A percentile compares a stretch with the other conserved stretches of the same genome.
Conservation (phyloP, 768 basidiomycete genomes). For the Collybia mongolica region DNA sequence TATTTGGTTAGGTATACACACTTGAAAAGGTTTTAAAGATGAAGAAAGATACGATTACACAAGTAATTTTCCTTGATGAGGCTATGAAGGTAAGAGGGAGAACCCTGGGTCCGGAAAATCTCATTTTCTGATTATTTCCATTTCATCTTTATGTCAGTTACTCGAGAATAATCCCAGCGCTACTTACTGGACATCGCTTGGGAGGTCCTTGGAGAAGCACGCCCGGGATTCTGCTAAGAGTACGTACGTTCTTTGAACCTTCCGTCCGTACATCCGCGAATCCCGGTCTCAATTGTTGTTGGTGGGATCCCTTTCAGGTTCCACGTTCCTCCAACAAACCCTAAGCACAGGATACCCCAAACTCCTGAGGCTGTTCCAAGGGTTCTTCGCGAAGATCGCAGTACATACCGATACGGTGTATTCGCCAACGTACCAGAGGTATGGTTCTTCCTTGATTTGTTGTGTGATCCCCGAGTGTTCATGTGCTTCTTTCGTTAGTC, state of each 20-base stretch:
- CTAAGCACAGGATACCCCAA: slow-evolving; percentile 84
- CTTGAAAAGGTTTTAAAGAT: slow-evolving; percentile 91
- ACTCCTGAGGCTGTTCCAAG: slow-evolving; percentile 89
- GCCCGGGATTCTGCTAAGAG: slow-evolving; percentile 80
- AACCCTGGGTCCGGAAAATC: neutral
- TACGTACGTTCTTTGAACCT: slow-evolving; percentile 24
- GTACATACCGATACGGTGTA: slow-evolving; percentile 96
- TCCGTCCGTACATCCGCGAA: neutral
- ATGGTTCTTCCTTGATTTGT: neutral
- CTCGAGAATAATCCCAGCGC: slow-evolving; percentile 91
- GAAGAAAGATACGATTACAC: slow-evolving; percentile 81
- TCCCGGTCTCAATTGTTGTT: neutral
- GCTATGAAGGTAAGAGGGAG: slow-evolving; percentile 72
- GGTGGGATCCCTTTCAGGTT: slow-evolving; percentile 48
- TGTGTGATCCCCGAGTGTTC: slow-evolving; percentile 3
- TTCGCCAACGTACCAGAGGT: slow-evolving; percentile 83
- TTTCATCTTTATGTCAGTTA: slow-evolving; percentile 39
- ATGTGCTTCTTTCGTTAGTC: slow-evolving; percentile 41
- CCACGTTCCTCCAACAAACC: slow-evolving; percentile 89
- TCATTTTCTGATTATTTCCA: neutral
- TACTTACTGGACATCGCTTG: slow-evolving; percentile 86
- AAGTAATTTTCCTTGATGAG: slow-evolving; percentile 84
- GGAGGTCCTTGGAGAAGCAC: slow-evolving; percentile 78
- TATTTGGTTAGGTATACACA: slow-evolving; percentile 71
- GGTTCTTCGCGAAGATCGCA: slow-evolving; percentile 94